A percentile compares a stretch with the other conserved stretches of the same genome.
Evolutionary conservation across 2,329 filamentous ascomycete species (phyloP).

Genomic region (Didymella glomerata): DNA sequence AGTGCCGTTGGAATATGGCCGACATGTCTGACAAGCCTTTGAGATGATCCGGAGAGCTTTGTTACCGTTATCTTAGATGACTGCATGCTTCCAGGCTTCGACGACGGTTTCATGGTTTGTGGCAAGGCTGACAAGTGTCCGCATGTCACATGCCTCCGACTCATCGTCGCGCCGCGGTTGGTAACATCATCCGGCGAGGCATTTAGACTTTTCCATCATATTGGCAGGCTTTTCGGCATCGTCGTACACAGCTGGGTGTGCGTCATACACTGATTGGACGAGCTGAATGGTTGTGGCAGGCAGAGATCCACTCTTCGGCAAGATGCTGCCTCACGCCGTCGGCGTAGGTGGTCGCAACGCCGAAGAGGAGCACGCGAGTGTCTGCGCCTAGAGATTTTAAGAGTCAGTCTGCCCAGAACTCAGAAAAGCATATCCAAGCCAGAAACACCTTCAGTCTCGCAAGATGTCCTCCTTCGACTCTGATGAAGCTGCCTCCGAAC

Average conservation of each 20-base stretch:
- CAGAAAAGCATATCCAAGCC: background rate
- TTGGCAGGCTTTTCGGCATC: background rate
- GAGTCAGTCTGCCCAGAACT: background rate
- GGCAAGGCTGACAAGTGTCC: background rate
- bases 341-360: conserved; percentile 4
- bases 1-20: no score
- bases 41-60: no score
- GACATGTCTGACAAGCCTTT: no score
- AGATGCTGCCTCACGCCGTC: conserved; percentile 11
- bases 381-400: background rate
- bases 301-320: conserved; percentile 19
- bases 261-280: background rate
- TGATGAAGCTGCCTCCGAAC: background rate
- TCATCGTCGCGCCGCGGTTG: background rate
- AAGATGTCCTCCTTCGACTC: background rate
- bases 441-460: background rate
- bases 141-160: background rate
- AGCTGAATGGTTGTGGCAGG: background rate
- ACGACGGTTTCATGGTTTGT: background rate
- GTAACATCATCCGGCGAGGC: background rate
- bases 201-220: background rate
- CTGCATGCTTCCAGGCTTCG: background rate
- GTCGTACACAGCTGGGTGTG: background rate
- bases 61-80: background rate
- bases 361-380: conserved; percentile 5